These are phyloP conservation scores for Cyclotella choctawhatcheeana DNA, from an alignment of 108 stramenopile genomes.

Conservation along the genomic window DNA sequence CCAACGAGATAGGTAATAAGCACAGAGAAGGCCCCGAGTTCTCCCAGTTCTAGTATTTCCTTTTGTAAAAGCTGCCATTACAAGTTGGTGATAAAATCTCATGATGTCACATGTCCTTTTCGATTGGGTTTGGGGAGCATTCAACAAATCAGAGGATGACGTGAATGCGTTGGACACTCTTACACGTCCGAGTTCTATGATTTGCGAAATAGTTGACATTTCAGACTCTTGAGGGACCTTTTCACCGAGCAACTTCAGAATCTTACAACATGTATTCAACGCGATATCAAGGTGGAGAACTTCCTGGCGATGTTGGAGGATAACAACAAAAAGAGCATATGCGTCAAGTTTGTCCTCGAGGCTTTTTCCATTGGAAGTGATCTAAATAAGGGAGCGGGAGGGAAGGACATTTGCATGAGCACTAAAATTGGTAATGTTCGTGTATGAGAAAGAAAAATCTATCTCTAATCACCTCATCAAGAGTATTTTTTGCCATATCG, in stretches of 20 bases:
- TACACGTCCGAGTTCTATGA: constrained; percentile 7
- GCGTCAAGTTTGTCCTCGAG: constrained; percentile 47
- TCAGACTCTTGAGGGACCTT: constrained; percentile 6
- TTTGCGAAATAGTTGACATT: background rate
- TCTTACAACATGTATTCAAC: constrained; percentile 25
- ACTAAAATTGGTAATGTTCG: too few species aligned
- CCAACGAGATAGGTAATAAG: background rate
- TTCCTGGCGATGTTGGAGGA: background rate
- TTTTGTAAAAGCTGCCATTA: background rate
- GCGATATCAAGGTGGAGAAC: constrained; percentile 17
- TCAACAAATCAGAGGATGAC: constrained; percentile 15
- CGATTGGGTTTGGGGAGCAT: constrained; percentile 23
- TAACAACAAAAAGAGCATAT: constrained; percentile 17
- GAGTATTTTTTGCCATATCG: background rate
- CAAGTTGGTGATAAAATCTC: constrained; percentile 33
- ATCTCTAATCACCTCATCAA: constrained; percentile 10
- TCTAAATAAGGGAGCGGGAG: too few species aligned
- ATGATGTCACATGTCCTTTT: background rate
- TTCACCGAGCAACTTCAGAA: constrained; percentile 38
- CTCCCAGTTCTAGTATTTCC: background rate
- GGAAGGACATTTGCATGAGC: too few species aligned
- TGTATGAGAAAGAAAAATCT: too few species aligned
- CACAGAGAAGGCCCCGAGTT: background rate
- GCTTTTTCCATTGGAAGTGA: constrained; percentile 16
- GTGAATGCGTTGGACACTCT: background rate